Percentiles rank a stretch among this genome's conserved stretches.
phyloP scores from a whole-genome alignment of 305 asterid species.

The Rubia occidens region DNA sequence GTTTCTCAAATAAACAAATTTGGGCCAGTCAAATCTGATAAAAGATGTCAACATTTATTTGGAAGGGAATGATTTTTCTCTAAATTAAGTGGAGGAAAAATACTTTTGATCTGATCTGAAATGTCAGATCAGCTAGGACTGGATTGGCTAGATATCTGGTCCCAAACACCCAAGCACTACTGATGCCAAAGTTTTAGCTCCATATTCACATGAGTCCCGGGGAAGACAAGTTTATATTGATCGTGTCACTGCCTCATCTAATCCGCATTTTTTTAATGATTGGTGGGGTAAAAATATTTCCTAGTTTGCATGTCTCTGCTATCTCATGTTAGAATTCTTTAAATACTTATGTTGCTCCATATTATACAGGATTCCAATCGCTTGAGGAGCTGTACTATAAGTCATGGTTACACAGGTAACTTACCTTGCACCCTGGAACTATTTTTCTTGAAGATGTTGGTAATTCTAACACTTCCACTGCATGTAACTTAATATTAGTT shows the following conservation, averaged over 20 bases:
- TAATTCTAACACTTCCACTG: neutral
- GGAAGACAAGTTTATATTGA: neutral
- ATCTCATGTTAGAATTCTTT: neutral
- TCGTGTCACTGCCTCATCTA: neutral
- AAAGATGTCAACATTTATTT: neutral
- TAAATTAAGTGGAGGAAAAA: neutral
- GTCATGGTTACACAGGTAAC: slow-evolving; percentile 57
- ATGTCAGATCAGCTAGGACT: neutral
- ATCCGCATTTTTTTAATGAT: neutral
- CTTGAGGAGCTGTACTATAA: slow-evolving; percentile 51
- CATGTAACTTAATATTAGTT: neutral
- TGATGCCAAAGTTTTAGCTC: neutral
- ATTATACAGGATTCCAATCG: slow-evolving; percentile 63
- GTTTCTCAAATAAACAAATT: neutral
- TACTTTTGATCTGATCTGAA: neutral
- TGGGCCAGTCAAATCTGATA: neutral
- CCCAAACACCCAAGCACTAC: neutral
- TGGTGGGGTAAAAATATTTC: neutral
- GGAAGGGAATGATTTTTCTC: neutral
- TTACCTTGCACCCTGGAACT: neutral
- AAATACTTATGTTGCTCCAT: neutral
- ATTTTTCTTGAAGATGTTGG: neutral
- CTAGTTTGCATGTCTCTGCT: neutral
- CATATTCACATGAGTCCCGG: neutral
- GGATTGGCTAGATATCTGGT: neutral